Base-by-base conservation (phyloP, 2,329 filamentous ascomycete species). In the Bipolaris bicolor region DNA sequence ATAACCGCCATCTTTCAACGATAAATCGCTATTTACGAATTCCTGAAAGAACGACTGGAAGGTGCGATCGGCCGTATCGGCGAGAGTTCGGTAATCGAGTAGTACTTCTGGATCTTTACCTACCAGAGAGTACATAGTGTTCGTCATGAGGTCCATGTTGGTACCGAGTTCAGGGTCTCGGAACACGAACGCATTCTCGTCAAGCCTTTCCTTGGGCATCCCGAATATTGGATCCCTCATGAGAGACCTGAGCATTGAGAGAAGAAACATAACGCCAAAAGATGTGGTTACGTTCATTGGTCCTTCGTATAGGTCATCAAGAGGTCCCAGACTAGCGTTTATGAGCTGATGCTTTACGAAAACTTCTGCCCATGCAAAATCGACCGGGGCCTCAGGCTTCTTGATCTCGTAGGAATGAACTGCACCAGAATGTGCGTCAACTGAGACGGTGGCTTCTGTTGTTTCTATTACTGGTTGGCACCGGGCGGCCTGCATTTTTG, bases 91-190 rank as follows among this genome's bases (percentile, higher is more conserved):
- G 47, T 65, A 60, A 36, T 66, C 48, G 11, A 64, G 56, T 0
- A 75, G 52, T 0, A 63, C 65, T 9, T 52, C 16, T 1, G 63
- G 34, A 22, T 73, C 46, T 24, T 68, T 69, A 0, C 52, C 45
- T 3, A 60, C 65, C n/a, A 70, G 54, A 1, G 44, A 41, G 43
- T 68, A 74, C 70, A 73, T 75, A 5, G 60, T 43, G 16, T 73
- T 68, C 9, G 63, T 64, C 70, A 74, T 72, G 7, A 73, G 61
- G 39, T 74, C 69, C 67, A 71, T 66, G 49, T 73, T 71, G 2
- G 69, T 48, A 0, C 71, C 70, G 9, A 53, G 20, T 3, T 57
- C 37, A 5, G 34, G 1, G 50, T 72, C 68, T 5, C 69, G 69
- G 10, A 72, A 61, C 22, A 69, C 65, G 50, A 64, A 75, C 0